Evolutionary conservation across 768 basidiomycete species (phyloP), one percentile per base, ranked within the genome.

Genomic region (Chalciporus pseudorubinellus): DNA sequence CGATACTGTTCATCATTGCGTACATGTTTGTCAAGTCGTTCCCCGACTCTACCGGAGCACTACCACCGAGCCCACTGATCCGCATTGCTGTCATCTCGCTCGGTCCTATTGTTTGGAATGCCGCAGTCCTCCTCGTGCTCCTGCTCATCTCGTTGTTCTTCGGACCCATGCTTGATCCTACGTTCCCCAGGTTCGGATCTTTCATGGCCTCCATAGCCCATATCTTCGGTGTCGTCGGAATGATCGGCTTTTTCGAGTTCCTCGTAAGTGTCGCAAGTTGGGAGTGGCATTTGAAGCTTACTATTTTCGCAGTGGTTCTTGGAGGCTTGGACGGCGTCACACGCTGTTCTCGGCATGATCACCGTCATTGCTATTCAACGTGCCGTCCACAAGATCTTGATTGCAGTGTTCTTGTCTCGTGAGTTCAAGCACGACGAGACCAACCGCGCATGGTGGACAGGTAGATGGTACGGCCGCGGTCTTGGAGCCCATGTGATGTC

Each of bases 401-500:
- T 99, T 63, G 78, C 95, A 0, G 87, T 95, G 54, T 93, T 95
- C 82, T 75, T 98, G 33, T 89, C 94, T 36, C 88, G 97, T 56
- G 97, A 99, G 71, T 97, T 97, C 81, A 99, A 99, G 75, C 94
- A 98, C 67, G 97, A 99, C 67, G 95, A 98, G 72, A 95, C 92
- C 31, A 98, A 98, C 73, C 80, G 92, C 22, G 95, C 95, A 7
- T 99, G 95, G 95, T 99, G 97, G 97, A 95, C 95, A 28, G 95
- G 94, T 42, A 78, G 85, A 65, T 98, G 97, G 97, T 95, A 94
- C 68, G 95, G 95, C 39, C 86, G 94, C 45, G 93, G 93, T 4
- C 80, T 99, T 21, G 95, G 95, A 39, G 64, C 82, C 5, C 87
- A 92, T 67, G 93, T 87, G 39, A 90, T 95, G 84, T 94, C 92